Evolutionary conservation across 352 stramenopile genomes (phyloP).

Genomic region (Phytophthora multivora): DNA sequence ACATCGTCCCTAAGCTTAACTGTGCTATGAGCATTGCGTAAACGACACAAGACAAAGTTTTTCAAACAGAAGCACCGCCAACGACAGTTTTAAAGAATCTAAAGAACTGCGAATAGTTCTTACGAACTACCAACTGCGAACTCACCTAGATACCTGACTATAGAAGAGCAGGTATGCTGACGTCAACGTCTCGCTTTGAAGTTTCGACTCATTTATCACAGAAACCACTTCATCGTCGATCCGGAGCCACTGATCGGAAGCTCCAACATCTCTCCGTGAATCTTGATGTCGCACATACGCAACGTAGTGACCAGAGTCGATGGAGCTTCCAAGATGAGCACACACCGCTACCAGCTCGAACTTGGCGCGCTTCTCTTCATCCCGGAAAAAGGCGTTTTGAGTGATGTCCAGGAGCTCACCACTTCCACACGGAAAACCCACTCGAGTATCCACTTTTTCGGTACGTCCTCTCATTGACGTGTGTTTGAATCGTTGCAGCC

Average conservation of each 20-base stretch:
- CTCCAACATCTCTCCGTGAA: conserved; percentile 1
- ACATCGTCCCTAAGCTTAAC: too few relatives aligned
- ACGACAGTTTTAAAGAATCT: too few relatives aligned
- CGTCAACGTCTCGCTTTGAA: conserved; percentile 55
- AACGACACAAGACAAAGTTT: too few relatives aligned
- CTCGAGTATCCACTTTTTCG: conserved; percentile 59
- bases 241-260: conserved; percentile 54
- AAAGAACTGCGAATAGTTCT: too few relatives aligned
- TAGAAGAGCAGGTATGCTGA: conserved; percentile 86
- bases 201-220: conserved; percentile 45
- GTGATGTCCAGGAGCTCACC: conserved; percentile 62
- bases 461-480: conserved; percentile 28
- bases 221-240: conserved; percentile 75
- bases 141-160: conserved; percentile 30
- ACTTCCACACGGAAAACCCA: conserved; percentile 62
- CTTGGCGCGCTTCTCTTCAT: conserved; percentile 39
- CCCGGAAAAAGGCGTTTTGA: conserved; percentile 64
- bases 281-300: conserved; percentile 49
- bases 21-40: too few relatives aligned
- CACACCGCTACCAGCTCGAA: conserved; percentile 77
- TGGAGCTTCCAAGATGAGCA: conserved; percentile 63
- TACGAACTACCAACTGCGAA: too few relatives aligned
- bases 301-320: conserved; percentile 80
- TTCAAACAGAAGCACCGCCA: too few relatives aligned
- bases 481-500: conserved; percentile 77